Evolutionary conservation across 73 alveolate species (phyloP).

Genomic region (Paramecium sexaurelia): DNA sequence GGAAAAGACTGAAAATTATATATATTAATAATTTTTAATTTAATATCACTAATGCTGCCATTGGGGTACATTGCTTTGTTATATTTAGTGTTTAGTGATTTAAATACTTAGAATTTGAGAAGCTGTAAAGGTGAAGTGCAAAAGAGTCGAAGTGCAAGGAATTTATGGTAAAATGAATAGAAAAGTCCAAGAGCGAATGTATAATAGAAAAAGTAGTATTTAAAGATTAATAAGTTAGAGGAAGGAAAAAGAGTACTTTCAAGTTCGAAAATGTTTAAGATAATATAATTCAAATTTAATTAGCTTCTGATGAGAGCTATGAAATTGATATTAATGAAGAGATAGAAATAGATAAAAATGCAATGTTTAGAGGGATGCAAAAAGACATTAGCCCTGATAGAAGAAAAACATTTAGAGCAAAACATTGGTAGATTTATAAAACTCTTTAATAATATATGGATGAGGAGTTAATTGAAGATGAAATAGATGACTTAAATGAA

Average conservation of each 20-base stretch:
- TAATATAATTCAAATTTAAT: neutral
- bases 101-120: neutral
- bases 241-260: neutral
- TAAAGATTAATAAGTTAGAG: neutral
- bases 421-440: neutral
- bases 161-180: neutral
- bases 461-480: slow-evolving; percentile 22
- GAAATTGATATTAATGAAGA: slow-evolving; percentile 18
- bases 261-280: neutral
- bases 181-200: slow-evolving; percentile 24
- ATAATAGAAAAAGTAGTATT: neutral
- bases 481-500: neutral
- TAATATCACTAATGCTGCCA: neutral
- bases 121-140: neutral
- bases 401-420: neutral
- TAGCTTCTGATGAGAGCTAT: slow-evolving; percentile 29
- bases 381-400: neutral
- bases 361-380: neutral
- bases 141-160: neutral
- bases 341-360: slow-evolving; percentile 6
- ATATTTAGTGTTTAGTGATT: slow-evolving; percentile 10
- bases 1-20: neutral
- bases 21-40: neutral
- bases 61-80: neutral
- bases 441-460: neutral